Percentiles rank a stretch among this genome's conserved stretches.
Conservation (phyloP, 371 early-diverging fungal genomes). For the Dinochytrium kinnereticum region DNA sequence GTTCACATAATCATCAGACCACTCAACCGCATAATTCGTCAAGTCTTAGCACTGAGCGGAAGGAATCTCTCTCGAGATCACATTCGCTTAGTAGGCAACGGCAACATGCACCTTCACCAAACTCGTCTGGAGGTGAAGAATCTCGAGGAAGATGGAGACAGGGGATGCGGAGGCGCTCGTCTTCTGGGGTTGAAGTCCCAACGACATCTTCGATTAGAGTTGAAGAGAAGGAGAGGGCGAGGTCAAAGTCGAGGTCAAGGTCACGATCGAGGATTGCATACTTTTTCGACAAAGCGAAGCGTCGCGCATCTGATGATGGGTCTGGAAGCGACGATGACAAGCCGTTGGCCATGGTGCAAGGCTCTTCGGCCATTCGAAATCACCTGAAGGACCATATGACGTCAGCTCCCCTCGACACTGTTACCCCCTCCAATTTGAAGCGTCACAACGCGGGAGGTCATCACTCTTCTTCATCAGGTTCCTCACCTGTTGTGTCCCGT, state of each 20-base stretch:
- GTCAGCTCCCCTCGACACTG: constrained; percentile 6
- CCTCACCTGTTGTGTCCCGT: no score
- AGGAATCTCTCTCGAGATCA: no score
- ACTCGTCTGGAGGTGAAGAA: not conserved
- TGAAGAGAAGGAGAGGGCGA: not conserved
- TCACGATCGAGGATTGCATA: not conserved
- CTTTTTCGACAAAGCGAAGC: not conserved
- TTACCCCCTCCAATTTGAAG: not conserved
- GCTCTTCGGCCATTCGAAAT: not conserved
- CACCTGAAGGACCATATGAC: no score
- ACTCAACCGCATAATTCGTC: no score
- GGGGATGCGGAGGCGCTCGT: not conserved
- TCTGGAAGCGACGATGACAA: not conserved
- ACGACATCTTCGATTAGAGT: not conserved
- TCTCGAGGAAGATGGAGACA: not conserved
- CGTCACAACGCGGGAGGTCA: not conserved
- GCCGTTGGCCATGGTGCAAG: not conserved
- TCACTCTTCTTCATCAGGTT: no score
- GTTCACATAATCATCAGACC: no score
- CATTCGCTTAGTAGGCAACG: no score
- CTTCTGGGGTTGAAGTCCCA: not conserved
- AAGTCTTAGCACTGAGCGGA: no score
- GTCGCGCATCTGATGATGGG: not conserved
- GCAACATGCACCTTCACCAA: not conserved
- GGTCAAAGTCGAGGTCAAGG: not conserved